Evolutionary conservation across 768 basidiomycete species (phyloP).

Genomic region (Ramaria sp.): DNA sequence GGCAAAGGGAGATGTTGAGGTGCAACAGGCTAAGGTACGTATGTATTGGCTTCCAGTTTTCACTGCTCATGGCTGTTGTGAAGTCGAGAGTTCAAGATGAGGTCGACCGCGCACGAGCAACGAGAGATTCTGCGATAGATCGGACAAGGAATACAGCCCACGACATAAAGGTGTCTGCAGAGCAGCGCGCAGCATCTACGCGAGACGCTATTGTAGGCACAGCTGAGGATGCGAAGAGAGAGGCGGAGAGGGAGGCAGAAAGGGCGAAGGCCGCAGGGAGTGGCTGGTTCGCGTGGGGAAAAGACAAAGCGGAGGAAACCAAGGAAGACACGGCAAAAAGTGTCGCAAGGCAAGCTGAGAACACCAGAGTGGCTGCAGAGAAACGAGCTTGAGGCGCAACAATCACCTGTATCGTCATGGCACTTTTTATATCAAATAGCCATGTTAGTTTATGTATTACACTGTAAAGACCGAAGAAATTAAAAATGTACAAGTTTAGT

Average conservation of each 20-base stretch:
- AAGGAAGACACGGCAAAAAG: conserved; percentile 3
- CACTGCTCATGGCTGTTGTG: background rate
- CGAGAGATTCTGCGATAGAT: background rate
- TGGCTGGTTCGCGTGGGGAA: conserved; percentile 7
- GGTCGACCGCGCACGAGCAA: background rate
- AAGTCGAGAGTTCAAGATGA: conserved; percentile 1
- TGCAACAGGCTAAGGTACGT: conserved; percentile 3
- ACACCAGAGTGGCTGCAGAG: background rate
- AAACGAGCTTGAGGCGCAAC: background rate
- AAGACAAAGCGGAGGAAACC: conserved; percentile 1
- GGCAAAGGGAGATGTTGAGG: background rate
- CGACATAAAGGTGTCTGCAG: conserved; percentile 1
- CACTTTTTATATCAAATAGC: background rate
- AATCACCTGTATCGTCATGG: background rate
- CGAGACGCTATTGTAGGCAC: background rate
- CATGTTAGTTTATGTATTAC: background rate
- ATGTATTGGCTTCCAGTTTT: background rate
- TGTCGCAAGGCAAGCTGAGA: conserved; percentile 1
- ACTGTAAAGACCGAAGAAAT: too few species aligned
- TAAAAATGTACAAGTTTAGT: too few species aligned
- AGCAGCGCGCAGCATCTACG: background rate
- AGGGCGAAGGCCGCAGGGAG: conserved; percentile 1
- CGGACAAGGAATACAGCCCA: background rate
- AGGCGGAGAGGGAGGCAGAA: conserved; percentile 3
- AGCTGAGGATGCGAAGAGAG: conserved; percentile 1